A percentile compares a stretch with the other conserved stretches of the same genome.
phyloP scores from a whole-genome alignment of 768 basidiomycete genomes.

The Calocybe gangraenosa region DNA sequence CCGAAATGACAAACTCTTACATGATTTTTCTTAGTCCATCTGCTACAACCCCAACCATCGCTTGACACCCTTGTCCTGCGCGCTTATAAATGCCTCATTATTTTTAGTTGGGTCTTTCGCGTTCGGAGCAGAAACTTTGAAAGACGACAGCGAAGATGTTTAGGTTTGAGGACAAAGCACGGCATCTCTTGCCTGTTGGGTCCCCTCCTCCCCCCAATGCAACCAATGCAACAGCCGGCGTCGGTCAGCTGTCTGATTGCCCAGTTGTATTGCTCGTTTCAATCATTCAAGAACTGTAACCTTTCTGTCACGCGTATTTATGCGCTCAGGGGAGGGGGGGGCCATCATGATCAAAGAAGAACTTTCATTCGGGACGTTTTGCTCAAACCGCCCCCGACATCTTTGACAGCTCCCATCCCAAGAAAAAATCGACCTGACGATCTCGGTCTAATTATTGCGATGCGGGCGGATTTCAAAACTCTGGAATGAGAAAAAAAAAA shows the following conservation, averaged over 20 bases:
- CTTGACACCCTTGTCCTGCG: too few species aligned
- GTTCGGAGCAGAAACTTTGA: too few species aligned
- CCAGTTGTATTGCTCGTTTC: not conserved
- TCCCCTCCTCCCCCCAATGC: too few species aligned
- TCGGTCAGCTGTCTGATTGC: not conserved
- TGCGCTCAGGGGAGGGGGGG: constrained; percentile 10
- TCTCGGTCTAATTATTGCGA: constrained; percentile 13
- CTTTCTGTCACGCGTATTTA: constrained; percentile 10
- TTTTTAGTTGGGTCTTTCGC: too few species aligned
- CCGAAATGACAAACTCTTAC: not conserved
- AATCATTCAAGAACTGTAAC: constrained; percentile 9
- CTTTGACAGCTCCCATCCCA: constrained; percentile 16
- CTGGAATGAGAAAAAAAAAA: too few species aligned
- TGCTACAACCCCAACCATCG: too few species aligned
- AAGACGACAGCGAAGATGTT: too few species aligned
- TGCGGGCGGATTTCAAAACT: constrained; percentile 9
- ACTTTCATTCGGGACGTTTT: constrained; percentile 7
- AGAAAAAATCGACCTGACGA: constrained; percentile 9
- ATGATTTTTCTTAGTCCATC: not conserved
- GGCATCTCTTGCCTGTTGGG: too few species aligned
- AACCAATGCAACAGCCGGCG: not conserved
- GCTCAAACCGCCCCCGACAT: not conserved
- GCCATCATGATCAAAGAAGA: too few species aligned
- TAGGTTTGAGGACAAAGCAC: too few species aligned
- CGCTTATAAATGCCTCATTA: too few species aligned